These are phyloP conservation scores for Glebionis coronaria DNA, from an alignment of 129 eudicot species.

Conservation along the genomic window DNA sequence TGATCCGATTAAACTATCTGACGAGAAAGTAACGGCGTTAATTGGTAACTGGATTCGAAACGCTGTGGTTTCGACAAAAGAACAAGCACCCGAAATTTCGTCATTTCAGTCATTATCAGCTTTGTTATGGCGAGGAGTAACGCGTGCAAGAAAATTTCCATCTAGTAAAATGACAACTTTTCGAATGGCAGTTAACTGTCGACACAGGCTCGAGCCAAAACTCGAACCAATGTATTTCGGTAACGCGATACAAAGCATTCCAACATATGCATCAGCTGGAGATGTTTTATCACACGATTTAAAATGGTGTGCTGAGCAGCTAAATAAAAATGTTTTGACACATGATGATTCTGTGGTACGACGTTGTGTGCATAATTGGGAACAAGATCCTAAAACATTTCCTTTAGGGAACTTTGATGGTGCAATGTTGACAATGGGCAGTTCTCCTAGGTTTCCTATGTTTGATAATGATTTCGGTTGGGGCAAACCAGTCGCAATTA, in stretches of 20 bases:
- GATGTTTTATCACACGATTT: constrained; percentile 57
- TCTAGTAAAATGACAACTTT: constrained; percentile 67
- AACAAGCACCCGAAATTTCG: constrained; percentile 48
- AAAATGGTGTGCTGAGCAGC: constrained; percentile 81
- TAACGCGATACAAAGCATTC: constrained; percentile 82
- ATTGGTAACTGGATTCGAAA: constrained; percentile 44
- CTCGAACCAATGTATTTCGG: constrained; percentile 72
- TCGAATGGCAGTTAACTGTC: constrained; percentile 89
- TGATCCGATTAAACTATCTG: constrained; percentile 37
- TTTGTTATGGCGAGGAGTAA: constrained; percentile 71
- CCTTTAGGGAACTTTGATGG: constrained; percentile 92
- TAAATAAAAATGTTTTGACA: constrained; percentile 54
- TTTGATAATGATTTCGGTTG: constrained; percentile 90
- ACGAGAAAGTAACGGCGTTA: constrained; percentile 37
- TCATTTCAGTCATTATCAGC: constrained; percentile 83
- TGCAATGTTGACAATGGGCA: constrained; percentile 87
- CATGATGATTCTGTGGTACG: constrained; percentile 62
- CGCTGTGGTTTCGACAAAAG: constrained; percentile 31
- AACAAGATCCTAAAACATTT: constrained; percentile 67
- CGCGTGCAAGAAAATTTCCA: constrained; percentile 73
- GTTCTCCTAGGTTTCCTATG: constrained; percentile 91
- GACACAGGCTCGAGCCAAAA: constrained; percentile 83
- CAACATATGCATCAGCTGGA: constrained; percentile 61
- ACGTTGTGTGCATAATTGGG: constrained; percentile 57
- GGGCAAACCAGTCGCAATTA: constrained; percentile 75